phyloP scores from a whole-genome alignment of 2,329 filamentous ascomycete genomes.

The Cryphonectria japonica region DNA sequence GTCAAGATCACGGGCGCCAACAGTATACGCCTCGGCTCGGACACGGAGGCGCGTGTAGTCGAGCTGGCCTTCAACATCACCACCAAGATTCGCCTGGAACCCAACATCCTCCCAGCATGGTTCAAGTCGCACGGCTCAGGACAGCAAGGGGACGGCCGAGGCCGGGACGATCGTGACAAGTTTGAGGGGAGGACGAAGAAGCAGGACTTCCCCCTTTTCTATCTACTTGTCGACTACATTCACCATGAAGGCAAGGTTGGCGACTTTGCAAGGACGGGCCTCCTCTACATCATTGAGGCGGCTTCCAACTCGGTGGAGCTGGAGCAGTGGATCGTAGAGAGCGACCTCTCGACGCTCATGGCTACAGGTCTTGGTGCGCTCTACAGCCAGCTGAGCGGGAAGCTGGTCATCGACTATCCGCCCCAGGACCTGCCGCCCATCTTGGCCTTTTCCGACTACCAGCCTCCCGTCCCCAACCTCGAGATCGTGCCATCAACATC shows the following conservation, averaged over 20 bases:
- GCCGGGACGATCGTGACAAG: slow-evolving; percentile 57
- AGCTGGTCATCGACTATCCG: slow-evolving; percentile 81
- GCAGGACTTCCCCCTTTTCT: slow-evolving; percentile 94
- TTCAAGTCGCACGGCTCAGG: slow-evolving; percentile 66
- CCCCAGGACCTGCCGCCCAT: slow-evolving; percentile 78
- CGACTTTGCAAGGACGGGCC: slow-evolving; percentile 91
- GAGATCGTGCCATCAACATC: slow-evolving; percentile 76
- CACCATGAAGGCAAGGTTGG: slow-evolving; percentile 93
- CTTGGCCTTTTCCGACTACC: slow-evolving; percentile 86
- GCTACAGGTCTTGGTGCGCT: slow-evolving; percentile 87
- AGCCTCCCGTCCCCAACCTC: slow-evolving; percentile 69
- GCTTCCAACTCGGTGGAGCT: slow-evolving; percentile 80
- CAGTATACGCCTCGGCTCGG: slow-evolving; percentile 72
- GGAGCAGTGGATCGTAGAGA: slow-evolving; percentile 97
- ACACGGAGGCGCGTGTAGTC: slow-evolving; percentile 86
- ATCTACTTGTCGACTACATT: slow-evolving; percentile 93
- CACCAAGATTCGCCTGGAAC: slow-evolving; percentile 91
- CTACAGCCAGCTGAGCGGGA: slow-evolving; percentile 69
- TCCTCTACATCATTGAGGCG: slow-evolving; percentile 95
- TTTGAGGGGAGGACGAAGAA: slow-evolving; percentile 86
- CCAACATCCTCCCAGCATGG: slow-evolving; percentile 86
- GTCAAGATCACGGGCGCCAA: slow-evolving; percentile 76
- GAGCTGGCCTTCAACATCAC: slow-evolving; percentile 95
- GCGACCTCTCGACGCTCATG: slow-evolving; percentile 95
- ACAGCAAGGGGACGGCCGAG: slow-evolving; percentile 42